A percentile compares a stretch with the other conserved stretches of the same genome.
These are phyloP conservation scores for Ophiostoma sp. DNA, from an alignment of 2,329 filamentous ascomycete genomes.

Conservation along the genomic window DNA sequence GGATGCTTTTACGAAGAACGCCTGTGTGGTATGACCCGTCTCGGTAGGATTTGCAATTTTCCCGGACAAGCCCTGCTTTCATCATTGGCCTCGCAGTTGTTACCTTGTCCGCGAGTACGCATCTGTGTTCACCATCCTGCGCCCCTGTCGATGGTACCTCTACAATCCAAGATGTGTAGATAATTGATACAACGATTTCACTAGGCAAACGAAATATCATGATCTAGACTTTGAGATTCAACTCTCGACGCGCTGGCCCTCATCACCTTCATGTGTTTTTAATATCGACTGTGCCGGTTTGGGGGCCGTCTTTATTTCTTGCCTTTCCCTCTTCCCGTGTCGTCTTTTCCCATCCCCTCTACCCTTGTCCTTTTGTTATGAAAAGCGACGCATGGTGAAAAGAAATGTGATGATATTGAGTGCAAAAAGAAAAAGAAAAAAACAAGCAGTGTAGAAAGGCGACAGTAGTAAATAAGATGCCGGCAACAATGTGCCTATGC, in stretches of 20 bases:
- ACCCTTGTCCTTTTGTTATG: neutral
- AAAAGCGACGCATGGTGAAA: too few relatives aligned
- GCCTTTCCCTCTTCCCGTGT: neutral
- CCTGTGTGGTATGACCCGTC: neutral
- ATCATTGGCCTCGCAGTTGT: neutral
- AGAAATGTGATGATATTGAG: neutral
- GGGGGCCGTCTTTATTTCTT: slow-evolving; percentile 9
- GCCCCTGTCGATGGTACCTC: neutral
- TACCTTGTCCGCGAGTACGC: neutral
- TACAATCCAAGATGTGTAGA: too few relatives aligned
- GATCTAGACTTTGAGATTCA: neutral
- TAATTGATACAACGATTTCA: too few relatives aligned
- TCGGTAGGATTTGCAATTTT: neutral
- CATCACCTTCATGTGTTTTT: neutral
- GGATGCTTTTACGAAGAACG: neutral
- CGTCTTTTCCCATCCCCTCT: neutral
- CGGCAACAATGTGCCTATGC: neutral
- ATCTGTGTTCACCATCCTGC: too few relatives aligned
- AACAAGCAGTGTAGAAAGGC: neutral
- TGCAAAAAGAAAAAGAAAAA: neutral
- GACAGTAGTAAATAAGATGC: too few relatives aligned
- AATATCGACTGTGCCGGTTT: slow-evolving; percentile 11
- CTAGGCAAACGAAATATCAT: neutral
- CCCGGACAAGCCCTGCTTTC: neutral
- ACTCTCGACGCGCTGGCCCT: neutral